Base-by-base conservation (phyloP, 2,329 filamentous ascomycete species). In the Botrytis galanthina region DNA sequence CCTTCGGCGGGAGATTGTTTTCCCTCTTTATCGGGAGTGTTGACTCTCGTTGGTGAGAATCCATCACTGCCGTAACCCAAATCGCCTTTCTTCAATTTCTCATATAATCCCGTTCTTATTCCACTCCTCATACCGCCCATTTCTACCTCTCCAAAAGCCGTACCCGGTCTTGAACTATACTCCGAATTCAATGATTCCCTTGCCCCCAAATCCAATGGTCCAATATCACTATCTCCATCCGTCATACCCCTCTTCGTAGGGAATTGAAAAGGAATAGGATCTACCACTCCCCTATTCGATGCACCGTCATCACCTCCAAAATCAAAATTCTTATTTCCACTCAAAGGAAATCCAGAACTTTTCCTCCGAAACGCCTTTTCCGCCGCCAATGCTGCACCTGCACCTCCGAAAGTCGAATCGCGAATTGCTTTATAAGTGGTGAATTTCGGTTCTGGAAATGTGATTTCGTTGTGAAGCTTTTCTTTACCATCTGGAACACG, bases 401-500 rank as follows among this genome's bases (percentile, higher is more conserved):
- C 81, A 0, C 66, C 83, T 7, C 81, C 80, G 1, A 79, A 59
- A 70, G 71, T 76, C 39, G 75, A 78, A 71, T 80, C 78, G 54
- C 79, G 76, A 14, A 76, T 76, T 67, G 76, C 89, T 81, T 95
- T 97, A 84, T 97, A 98, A 1, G 91, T 86, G 72, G 91, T 93
- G 81, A 94, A 99, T 32, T 91, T 89, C 32, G 96, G 96, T 78
- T 98, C 94, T 0, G 95, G 95, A 74, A 93, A 87, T 54, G 96
- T 94, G 8, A 95, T 91, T 81, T 99, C 96, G 79, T 97, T 98
- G 46, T 91, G 88, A 57, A 99, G 86, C 80, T 92, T 95, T 82
- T 98, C 95, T 81, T 98, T 97, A 59, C 94, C 95, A 78, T 98
- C 96, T 0, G 96, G 95, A 0, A 98, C 95, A 39, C 96, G 90